Conservation (phyloP, 228 moss, liverwort and hornwort genomes). For the Sphagnum magellanicum region DNA sequence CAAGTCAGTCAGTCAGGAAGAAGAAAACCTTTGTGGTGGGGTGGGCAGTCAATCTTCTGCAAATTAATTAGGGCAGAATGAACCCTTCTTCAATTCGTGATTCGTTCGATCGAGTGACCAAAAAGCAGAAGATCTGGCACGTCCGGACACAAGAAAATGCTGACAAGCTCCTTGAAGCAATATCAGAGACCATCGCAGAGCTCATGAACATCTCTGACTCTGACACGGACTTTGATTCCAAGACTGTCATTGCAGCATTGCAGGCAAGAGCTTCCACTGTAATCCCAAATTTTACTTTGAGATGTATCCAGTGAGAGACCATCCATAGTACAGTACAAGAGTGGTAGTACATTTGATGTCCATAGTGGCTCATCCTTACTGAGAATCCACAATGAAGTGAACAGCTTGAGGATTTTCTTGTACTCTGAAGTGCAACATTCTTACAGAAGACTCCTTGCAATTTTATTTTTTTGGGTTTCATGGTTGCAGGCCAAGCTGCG, state of each 20-base stretch:
- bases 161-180: constrained; percentile 66
- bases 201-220: constrained; percentile 44
- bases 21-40: too few species aligned
- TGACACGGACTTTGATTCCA: constrained; percentile 39
- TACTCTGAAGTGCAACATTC: not conserved
- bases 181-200: constrained; percentile 58
- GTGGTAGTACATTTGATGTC: not conserved
- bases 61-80: constrained; percentile 29
- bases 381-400: too few species aligned
- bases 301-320: not conserved
- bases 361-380: too few species aligned
- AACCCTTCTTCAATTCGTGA: constrained; percentile 73
- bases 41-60: too few species aligned
- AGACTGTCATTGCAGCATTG: constrained; percentile 32
- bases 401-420: not conserved
- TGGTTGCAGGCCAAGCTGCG: constrained; percentile 49
- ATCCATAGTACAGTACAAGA: too few species aligned
- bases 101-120: constrained; percentile 79
- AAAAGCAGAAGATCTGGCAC: constrained; percentile 88
- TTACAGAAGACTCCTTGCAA: not conserved
- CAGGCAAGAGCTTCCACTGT: constrained; percentile 19
- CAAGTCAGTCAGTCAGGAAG: too few species aligned
- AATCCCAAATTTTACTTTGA: not conserved
- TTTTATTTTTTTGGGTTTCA: not conserved
- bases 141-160: constrained; percentile 82